Conservation (phyloP, 495 filamentous ascomycete species). For the Penicillium cinerascens region DNA sequence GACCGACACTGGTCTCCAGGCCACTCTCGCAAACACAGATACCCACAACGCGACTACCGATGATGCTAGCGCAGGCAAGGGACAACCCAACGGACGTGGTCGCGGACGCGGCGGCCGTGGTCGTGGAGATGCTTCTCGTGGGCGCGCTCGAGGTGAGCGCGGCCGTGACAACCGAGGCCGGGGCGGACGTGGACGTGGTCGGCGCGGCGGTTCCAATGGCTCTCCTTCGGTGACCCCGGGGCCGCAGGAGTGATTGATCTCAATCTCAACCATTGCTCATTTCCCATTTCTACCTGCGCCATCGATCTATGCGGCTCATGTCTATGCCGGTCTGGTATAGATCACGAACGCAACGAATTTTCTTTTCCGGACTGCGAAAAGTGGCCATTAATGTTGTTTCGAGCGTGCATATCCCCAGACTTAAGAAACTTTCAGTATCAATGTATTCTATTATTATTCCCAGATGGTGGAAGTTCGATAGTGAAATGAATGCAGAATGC, state of each 20-base stretch:
- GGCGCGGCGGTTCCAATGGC: conserved; percentile 31
- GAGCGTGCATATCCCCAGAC: conserved; percentile 43
- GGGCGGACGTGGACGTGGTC: conserved; percentile 34
- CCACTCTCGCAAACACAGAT: conserved; percentile 51
- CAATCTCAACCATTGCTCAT: neutral
- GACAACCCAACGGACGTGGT: conserved; percentile 56
- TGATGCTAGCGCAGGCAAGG: conserved; percentile 54
- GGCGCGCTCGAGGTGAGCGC: conserved; percentile 47
- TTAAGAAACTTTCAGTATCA: conserved; percentile 24
- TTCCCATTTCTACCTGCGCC: neutral
- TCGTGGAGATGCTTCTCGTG: conserved; percentile 39
- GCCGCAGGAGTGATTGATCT: conserved; percentile 16
- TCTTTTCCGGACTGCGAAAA: conserved; percentile 25
- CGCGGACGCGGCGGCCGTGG: conserved; percentile 47
- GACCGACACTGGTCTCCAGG: conserved; percentile 63
- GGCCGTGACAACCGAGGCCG: conserved; percentile 44
- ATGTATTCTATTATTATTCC: conserved; percentile 36
- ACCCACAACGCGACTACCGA: conserved; percentile 17
- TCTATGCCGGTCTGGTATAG: conserved; percentile 32
- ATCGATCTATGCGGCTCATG: conserved; percentile 8
- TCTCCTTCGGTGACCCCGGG: conserved; percentile 20
- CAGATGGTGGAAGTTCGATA: neutral
- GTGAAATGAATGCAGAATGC: neutral
- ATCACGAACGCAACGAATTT: conserved; percentile 49
- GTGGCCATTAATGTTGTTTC: conserved; percentile 31